Conservation (phyloP, 371 early-diverging fungal species). For the Mucor mucedo region DNA sequence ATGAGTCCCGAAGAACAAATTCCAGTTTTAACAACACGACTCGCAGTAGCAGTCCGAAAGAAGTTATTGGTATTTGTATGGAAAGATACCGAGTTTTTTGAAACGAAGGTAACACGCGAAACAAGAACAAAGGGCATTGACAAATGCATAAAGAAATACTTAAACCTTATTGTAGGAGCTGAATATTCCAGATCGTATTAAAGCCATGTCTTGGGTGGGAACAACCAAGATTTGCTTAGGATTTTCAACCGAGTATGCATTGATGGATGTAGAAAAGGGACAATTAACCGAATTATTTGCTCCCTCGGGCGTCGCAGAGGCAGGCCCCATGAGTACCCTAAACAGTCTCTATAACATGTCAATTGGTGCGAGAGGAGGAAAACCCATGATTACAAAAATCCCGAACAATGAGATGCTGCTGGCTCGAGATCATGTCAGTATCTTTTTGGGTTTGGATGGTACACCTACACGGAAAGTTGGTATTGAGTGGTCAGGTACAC, state of each 20-base stretch:
- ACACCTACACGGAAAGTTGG: constrained; percentile 69
- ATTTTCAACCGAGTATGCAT: constrained; percentile 67
- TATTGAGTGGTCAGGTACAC: constrained; percentile 78
- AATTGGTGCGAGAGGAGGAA: constrained; percentile 64
- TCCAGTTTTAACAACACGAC: constrained; percentile 74
- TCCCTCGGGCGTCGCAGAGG: constrained; percentile 41
- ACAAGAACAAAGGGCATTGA: not conserved
- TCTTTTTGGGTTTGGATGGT: constrained; percentile 74
- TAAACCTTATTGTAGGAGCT: constrained; percentile 36
- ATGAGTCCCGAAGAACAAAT: constrained; percentile 62
- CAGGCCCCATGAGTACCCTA: constrained; percentile 51
- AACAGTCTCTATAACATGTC: constrained; percentile 60
- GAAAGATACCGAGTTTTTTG: constrained; percentile 77
- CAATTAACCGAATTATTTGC: constrained; percentile 58
- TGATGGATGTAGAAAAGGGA: constrained; percentile 69
- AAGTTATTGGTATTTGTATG: constrained; percentile 76
- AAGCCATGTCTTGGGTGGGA: constrained; percentile 75
- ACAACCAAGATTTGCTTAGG: constrained; percentile 70
- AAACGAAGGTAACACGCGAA: constrained; percentile 43
- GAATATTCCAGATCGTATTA: constrained; percentile 67
- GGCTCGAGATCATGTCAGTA: constrained; percentile 73
- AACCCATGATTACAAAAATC: constrained; percentile 69
- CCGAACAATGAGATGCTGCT: constrained; percentile 78
- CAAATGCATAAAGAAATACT: no score
- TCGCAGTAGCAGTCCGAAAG: constrained; percentile 77